phyloP scores from a whole-genome alignment of 176 grass and related monocot genomes.

The Phoenix roebelenii region DNA sequence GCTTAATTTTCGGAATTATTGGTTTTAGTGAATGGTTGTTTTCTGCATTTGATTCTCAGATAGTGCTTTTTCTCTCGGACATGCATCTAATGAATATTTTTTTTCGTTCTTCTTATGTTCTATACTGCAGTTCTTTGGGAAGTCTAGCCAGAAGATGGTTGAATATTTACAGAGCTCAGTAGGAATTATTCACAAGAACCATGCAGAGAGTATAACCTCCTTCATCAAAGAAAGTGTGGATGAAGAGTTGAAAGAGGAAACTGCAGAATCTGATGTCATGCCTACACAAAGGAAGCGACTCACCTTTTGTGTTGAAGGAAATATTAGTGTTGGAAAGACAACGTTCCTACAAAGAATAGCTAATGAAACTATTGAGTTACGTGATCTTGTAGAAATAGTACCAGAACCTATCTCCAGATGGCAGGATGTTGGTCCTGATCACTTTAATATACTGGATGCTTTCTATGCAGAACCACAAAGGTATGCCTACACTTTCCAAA shows the following conservation, averaged over 20 bases:
- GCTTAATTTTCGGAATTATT: no score
- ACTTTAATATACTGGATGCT: constrained; percentile 91
- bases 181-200: constrained; percentile 92
- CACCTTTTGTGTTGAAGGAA: constrained; percentile 98
- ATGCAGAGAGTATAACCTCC: constrained; percentile 82
- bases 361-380: constrained; percentile 90
- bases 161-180: constrained; percentile 79
- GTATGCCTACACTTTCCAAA: constrained; percentile 98
- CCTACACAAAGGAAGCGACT: constrained; percentile 50
- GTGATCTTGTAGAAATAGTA: constrained; percentile 93
- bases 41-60: no score
- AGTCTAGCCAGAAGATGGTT: constrained; percentile 78
- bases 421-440: constrained; percentile 93
- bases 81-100: no score
- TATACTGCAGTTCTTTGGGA: constrained; percentile 63
- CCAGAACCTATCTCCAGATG: constrained; percentile 86
- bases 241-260: constrained; percentile 51
- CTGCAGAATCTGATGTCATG: constrained; percentile 24
- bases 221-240: constrained; percentile 92
- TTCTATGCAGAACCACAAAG: constrained; percentile 82
- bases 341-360: constrained; percentile 93
- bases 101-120: neutral
- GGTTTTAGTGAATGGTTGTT: no score
- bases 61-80: no score
- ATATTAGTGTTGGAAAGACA: constrained; percentile 93